Percentiles rank a stretch among this genome's conserved stretches.
These are phyloP conservation scores for Clathrus columnatus DNA, from an alignment of 768 basidiomycete species.

Conservation along the genomic window DNA sequence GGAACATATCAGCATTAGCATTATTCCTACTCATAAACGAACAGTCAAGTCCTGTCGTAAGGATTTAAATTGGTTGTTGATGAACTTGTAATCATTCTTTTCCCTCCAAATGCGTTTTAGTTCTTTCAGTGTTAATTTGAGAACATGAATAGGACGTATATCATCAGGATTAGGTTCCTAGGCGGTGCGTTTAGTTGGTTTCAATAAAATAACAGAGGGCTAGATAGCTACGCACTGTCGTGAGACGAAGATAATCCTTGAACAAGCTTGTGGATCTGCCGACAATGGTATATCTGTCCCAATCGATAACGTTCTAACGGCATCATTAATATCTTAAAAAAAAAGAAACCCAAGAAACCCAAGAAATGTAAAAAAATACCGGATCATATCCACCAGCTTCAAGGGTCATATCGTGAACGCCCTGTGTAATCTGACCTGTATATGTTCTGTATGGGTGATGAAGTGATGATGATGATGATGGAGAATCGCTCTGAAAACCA, in stretches of 20 bases:
- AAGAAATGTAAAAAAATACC: slow-evolving; percentile 33
- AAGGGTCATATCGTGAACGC: slow-evolving; percentile 10
- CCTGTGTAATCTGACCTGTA: slow-evolving; percentile 9
- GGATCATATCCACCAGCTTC: slow-evolving; percentile 51
- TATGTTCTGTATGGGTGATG: slow-evolving; percentile 38
- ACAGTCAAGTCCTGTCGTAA: slow-evolving; percentile 96
- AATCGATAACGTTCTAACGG: slow-evolving; percentile 89
- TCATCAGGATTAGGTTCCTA: slow-evolving; percentile 93
- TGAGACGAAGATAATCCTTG: slow-evolving; percentile 93
- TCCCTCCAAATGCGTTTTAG: slow-evolving; percentile 85
- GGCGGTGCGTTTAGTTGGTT: too few relatives aligned
- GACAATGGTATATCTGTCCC: slow-evolving; percentile 94
- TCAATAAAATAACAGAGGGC: neutral
- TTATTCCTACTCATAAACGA: slow-evolving; percentile 26
- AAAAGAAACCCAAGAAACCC: neutral
- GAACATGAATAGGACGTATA: slow-evolving; percentile 79
- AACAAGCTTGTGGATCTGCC: slow-evolving; percentile 84
- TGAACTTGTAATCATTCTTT: slow-evolving; percentile 74
- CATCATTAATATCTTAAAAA: too few relatives aligned
- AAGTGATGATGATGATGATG: slow-evolving; percentile 46
- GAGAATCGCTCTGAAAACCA: slow-evolving; percentile 29
- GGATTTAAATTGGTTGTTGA: slow-evolving; percentile 97
- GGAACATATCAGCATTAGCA: neutral
- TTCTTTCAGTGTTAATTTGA: slow-evolving; percentile 77
- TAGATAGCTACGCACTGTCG: slow-evolving; percentile 50